Conservation (phyloP, 345 rosid species). For the Salix suchowensis region DNA sequence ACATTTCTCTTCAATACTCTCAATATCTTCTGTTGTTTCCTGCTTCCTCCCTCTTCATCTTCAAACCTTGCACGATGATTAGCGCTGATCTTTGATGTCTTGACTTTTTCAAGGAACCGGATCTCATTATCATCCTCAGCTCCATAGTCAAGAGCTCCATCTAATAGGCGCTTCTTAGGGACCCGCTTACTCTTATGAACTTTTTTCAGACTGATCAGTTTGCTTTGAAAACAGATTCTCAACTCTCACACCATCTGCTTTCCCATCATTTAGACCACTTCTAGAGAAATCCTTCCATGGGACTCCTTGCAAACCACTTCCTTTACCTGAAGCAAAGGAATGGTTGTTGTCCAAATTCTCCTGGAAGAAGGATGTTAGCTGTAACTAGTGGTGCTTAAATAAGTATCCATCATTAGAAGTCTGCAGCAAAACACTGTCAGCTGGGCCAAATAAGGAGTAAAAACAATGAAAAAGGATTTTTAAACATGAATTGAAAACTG, state of each 20-base stretch:
- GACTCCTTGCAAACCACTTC: constrained; percentile 16
- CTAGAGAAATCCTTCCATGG: constrained; percentile 19
- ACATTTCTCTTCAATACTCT: constrained; percentile 1
- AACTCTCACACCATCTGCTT: constrained; percentile 17
- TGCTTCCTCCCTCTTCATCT: constrained; percentile 19
- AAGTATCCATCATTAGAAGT: not conserved
- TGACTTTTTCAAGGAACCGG: constrained; percentile 26
- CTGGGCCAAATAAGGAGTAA: not conserved
- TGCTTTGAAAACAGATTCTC: constrained; percentile 27
- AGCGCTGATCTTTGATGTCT: constrained; percentile 14
- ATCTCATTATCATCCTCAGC: constrained; percentile 26
- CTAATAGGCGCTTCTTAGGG: constrained; percentile 18
- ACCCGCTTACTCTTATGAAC: constrained; percentile 30
- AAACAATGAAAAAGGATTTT: not conserved
- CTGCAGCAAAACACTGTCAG: not conserved
- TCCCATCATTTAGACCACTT: constrained; percentile 19
- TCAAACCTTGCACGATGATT: constrained; percentile 28
- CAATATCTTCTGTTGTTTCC: too few species aligned
- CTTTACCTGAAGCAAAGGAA: constrained; percentile 19
- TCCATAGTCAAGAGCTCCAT: constrained; percentile 24
- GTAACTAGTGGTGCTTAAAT: not conserved
- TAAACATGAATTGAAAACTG: not conserved
- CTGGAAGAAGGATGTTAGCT: constrained; percentile 2
- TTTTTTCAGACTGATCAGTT: constrained; percentile 16
- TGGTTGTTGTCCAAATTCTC: constrained; percentile 18